A percentile compares a stretch with the other conserved stretches of the same genome.
Conservation (phyloP, 73 alveolate genomes). For the Loxodes magnus region DNA sequence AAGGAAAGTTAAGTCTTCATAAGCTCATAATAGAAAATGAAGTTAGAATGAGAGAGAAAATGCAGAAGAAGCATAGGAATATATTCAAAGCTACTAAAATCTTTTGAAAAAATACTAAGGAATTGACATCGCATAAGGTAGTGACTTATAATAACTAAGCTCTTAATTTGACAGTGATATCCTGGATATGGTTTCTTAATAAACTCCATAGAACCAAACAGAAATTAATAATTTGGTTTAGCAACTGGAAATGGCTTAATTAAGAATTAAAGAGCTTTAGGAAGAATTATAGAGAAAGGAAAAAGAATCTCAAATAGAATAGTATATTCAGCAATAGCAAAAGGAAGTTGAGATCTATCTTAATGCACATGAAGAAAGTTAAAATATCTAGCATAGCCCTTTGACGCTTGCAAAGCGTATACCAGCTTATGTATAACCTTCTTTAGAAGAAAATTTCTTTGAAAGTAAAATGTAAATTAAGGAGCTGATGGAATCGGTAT, state of each 20-base stretch:
- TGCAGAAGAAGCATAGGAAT: neutral
- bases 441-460: neutral
- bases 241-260: too few relatives aligned
- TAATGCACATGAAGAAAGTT: neutral
- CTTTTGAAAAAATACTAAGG: slow-evolving; percentile 8
- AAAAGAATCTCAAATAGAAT: neutral
- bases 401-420: too few relatives aligned
- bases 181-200: too few relatives aligned
- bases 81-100: neutral
- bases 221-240: too few relatives aligned
- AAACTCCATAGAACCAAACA: too few relatives aligned
- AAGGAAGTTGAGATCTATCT: neutral
- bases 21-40: neutral
- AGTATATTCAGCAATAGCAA: neutral
- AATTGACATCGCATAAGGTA: too few relatives aligned
- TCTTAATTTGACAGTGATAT: too few relatives aligned
- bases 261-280: too few relatives aligned
- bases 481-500: neutral
- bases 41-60: neutral
- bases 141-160: too few relatives aligned
- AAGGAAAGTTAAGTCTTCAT: neutral
- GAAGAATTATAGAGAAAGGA: too few relatives aligned
- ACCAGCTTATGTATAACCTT: too few relatives aligned
- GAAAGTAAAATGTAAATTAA: neutral
- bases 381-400: neutral